These are phyloP conservation scores for Cutaneotrichosporon sp. DNA, from an alignment of 1,284 basidiomycete genomes.

Conservation along the genomic window DNA sequence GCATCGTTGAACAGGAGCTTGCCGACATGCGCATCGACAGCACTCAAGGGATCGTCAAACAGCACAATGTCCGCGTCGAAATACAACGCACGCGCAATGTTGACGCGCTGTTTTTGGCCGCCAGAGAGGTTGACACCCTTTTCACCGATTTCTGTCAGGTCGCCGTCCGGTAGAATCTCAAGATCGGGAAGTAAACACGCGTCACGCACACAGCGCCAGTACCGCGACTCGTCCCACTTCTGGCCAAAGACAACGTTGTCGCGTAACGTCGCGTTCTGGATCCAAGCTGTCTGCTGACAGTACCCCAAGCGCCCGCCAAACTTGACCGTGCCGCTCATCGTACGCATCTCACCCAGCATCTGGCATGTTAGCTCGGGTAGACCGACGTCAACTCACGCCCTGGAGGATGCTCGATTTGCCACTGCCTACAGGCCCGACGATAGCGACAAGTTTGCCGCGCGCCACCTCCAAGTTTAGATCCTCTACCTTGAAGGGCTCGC, in stretches of 20 bases:
- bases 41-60: constrained; percentile 73
- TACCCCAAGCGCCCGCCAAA: constrained; percentile 71
- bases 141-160: constrained; percentile 55
- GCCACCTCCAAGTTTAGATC: constrained; percentile 57
- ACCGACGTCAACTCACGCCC: constrained; percentile 39
- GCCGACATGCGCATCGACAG: constrained; percentile 80
- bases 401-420: constrained; percentile 63
- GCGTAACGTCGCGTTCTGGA: constrained; percentile 68
- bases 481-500: constrained; percentile 53
- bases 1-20: constrained; percentile 80
- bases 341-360: constrained; percentile 66
- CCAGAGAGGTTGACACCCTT: constrained; percentile 50
- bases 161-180: constrained; percentile 66
- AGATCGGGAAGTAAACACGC: constrained; percentile 63
- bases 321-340: constrained; percentile 53
- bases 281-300: constrained; percentile 75
- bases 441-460: constrained; percentile 58
- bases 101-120: constrained; percentile 51
- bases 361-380: constrained; percentile 6
- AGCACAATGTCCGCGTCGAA: constrained; percentile 77
- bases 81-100: constrained; percentile 74
- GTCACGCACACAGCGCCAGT: constrained; percentile 61
- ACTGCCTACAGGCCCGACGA: constrained; percentile 59
- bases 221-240: constrained; percentile 61
- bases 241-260: constrained; percentile 61